Conservation (phyloP, 495 filamentous ascomycete genomes). For the Pyronema domesticum region DNA sequence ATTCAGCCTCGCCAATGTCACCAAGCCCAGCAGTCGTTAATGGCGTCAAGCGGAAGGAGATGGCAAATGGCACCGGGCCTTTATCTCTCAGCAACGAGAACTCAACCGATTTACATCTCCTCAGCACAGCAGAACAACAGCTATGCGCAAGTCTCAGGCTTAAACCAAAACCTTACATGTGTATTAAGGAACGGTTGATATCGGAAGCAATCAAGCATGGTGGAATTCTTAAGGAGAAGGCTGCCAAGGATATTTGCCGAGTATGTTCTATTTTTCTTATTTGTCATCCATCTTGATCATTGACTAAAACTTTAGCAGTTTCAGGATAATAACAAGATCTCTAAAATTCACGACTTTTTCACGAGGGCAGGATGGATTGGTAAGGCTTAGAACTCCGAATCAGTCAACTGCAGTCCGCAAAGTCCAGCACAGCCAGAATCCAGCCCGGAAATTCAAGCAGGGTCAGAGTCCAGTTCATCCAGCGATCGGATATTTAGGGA, state of each 20-base stretch:
- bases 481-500: no score
- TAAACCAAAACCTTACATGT: conserved; percentile 82
- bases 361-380: conserved; percentile 82
- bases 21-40: conserved; percentile 10
- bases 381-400: conserved; percentile 29
- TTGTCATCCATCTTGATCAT: not conserved
- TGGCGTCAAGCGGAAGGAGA: conserved; percentile 8
- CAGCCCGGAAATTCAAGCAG: no score
- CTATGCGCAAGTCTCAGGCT: conserved; percentile 66
- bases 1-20: conserved; percentile 15
- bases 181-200: conserved; percentile 77
- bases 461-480: no score
- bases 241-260: conserved; percentile 52
- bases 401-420: no score
- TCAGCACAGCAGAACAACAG: conserved; percentile 70
- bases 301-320: not conserved
- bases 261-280: conserved; percentile 25
- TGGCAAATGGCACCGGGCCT: conserved; percentile 31
- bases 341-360: conserved; percentile 82
- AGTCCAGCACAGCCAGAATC: no score
- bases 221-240: conserved; percentile 78
- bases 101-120: conserved; percentile 63
- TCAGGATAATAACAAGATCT: conserved; percentile 42
- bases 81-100: conserved; percentile 58
- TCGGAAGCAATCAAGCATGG: conserved; percentile 78